These are phyloP conservation scores for Dactylonectria macrodidyma DNA, from an alignment of 2,329 filamentous ascomycete genomes.

Conservation along the genomic window DNA sequence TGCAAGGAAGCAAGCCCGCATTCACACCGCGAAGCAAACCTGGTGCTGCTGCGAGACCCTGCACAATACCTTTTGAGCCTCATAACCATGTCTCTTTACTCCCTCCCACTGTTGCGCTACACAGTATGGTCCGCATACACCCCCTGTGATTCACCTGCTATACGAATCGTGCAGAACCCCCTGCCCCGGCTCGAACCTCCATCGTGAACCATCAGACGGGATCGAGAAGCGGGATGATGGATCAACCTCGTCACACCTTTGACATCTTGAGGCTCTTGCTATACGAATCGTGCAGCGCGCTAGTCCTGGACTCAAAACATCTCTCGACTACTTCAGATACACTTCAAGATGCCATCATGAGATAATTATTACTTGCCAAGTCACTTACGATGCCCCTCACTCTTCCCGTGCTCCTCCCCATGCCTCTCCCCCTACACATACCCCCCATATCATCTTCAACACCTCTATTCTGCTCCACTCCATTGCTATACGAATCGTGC, in stretches of 20 bases:
- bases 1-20: not conserved
- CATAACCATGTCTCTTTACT: not conserved
- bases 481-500: constrained; percentile 33
- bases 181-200: constrained; percentile 1
- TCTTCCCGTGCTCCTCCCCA: constrained; percentile 5
- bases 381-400: constrained; percentile 4
- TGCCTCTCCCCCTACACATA: not conserved
- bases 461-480: not conserved
- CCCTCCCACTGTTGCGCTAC: not conserved
- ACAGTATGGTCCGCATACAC: not conserved
- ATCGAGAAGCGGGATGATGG: not conserved
- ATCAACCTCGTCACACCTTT: not conserved
- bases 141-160: constrained; percentile 21
- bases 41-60: not conserved
- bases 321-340: not conserved
- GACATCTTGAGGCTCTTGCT: constrained; percentile 35
- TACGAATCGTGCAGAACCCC: constrained; percentile 15
- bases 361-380: not conserved
- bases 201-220: no score
- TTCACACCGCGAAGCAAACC: not conserved
- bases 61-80: not conserved
- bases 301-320: constrained; percentile 36
- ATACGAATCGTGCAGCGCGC: constrained; percentile 49
- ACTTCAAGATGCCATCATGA: not conserved
- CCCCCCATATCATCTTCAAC: not conserved